Evolutionary conservation across 202 grass and related monocot genomes (phyloP), one percentile per base, ranked within the genome.

Genomic region (Hordeum pubiflorum): DNA sequence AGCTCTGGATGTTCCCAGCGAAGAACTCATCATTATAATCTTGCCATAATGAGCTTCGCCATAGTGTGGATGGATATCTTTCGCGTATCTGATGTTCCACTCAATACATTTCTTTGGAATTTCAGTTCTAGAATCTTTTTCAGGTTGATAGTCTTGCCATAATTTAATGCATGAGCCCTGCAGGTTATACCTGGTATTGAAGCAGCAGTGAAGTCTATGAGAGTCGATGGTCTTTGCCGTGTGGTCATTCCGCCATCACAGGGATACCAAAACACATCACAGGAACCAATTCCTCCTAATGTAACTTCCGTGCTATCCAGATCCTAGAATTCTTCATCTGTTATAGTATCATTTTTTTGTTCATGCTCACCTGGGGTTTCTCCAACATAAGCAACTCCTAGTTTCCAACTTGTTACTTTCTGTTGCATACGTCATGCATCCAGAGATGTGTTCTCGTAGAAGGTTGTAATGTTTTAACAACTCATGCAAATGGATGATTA

Each of bases 171-270:
- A 55, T 39, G 56, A 61, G 43, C 41, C 36, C 57, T 71, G 1
- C 79, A 94, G 92, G 94, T 94, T 77, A 94, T 97, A 79, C 55
- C 92, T 39, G 94, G 92, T 82, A 92, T 97, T 31, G 88, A 94
- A 78, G 78, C 86, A 75, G 80, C 92, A 66, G 90, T 97, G 58
- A 97, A 93, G 74, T 92, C 90, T 43, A 97, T 94, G 92, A 94
- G 85, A 84, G 88, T 93, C 7, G 92, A 92, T 52, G 88, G 95
- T 76, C 80, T 93, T 85, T 74, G 89, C 29, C 88, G 90, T 43
- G 88, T 89, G 29, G 85, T 98, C 31, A 94, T 98, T 89, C 95
- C 90, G 3, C 90, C 90, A 2, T 89, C 92, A 21, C 88, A 98
- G 84, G 88, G 95, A 80, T 98, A 98, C 76, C 92, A 89, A 73